These are phyloP conservation scores for Xerocomellus chrysenteron DNA, from an alignment of 768 basidiomycete genomes.

Conservation along the genomic window DNA sequence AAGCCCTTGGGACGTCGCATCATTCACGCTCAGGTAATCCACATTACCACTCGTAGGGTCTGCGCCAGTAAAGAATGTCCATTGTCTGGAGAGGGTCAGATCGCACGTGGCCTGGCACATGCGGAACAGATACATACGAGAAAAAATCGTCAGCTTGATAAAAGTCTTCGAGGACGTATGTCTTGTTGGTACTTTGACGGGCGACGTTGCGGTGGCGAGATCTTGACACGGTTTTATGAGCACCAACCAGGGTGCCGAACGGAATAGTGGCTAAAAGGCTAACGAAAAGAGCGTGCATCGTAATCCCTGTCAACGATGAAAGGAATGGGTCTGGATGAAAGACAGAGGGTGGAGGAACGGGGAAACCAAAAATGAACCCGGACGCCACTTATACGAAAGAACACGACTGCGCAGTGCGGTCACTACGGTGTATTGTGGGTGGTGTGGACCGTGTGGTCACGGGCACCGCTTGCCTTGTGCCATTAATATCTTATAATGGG, in stretches of 20 bases:
- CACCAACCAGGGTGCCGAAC: conserved; percentile 39
- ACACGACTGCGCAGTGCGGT: background rate
- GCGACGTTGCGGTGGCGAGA: conserved; percentile 31
- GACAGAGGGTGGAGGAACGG: background rate
- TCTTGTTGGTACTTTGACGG: conserved; percentile 24
- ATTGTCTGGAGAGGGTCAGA: conserved; percentile 44
- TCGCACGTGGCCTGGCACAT: background rate
- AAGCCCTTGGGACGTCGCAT: conserved; percentile 53
- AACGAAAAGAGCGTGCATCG: conserved; percentile 35
- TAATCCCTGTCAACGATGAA: conserved; percentile 7
- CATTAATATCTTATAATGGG: conserved; percentile 12
- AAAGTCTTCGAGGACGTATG: conserved; percentile 39
- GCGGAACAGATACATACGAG: conserved; percentile 40
- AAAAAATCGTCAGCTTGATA: conserved; percentile 58
- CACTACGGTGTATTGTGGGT: background rate
- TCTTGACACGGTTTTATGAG: conserved; percentile 23
- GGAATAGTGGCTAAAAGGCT: conserved; percentile 33
- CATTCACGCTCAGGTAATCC: conserved; percentile 48
- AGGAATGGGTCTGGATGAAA: conserved; percentile 6
- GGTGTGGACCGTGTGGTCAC: background rate
- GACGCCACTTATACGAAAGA: conserved; percentile 1
- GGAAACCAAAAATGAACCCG: background rate
- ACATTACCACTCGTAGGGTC: conserved; percentile 78
- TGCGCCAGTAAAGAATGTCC: conserved; percentile 59
- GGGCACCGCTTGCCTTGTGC: conserved; percentile 16